Percentiles rank a stretch among this genome's conserved stretches.
These are phyloP conservation scores for Epichloe baconii DNA, from an alignment of 2,329 filamentous ascomycete species.

Conservation along the genomic window DNA sequence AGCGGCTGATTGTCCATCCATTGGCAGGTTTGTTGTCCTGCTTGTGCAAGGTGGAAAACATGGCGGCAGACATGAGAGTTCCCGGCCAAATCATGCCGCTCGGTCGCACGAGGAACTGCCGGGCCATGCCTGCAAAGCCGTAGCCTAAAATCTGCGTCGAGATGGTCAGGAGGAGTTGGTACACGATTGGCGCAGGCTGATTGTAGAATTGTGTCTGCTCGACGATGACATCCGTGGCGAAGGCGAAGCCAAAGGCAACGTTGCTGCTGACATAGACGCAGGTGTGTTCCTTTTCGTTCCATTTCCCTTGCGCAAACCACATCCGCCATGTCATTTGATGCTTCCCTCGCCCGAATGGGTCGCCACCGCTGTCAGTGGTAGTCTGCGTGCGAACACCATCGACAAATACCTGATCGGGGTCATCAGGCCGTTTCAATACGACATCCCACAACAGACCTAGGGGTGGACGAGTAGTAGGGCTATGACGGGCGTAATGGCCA, in stretches of 20 bases:
- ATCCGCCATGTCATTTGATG: conserved; percentile 39
- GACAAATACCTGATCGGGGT: conserved; percentile 34
- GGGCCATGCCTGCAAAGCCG: conserved; percentile 69
- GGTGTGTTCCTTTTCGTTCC: conserved; percentile 83
- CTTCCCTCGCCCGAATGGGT: conserved; percentile 11
- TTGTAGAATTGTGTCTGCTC: conserved; percentile 85
- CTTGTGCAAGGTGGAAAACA: conserved; percentile 79
- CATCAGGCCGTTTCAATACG: conserved; percentile 49
- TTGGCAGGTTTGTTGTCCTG: conserved; percentile 71
- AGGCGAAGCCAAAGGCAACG: conserved; percentile 79
- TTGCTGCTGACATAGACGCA: conserved; percentile 86
- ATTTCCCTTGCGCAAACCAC: conserved; percentile 67
- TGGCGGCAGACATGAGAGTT: conserved; percentile 75
- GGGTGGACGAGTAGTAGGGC: conserved; percentile 75
- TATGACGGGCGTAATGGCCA: conserved; percentile 81
- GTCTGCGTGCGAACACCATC: conserved; percentile 30
- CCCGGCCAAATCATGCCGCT: conserved; percentile 88
- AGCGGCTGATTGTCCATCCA: conserved; percentile 71
- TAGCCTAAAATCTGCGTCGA: conserved; percentile 82
- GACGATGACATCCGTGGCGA: conserved; percentile 80
- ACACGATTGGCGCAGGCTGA: conserved; percentile 61
- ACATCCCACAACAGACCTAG: conserved; percentile 71
- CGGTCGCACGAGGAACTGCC: conserved; percentile 70
- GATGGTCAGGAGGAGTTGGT: conserved; percentile 71
- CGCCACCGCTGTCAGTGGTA: conserved; percentile 8